Base-by-base conservation (phyloP, 108 stramenopile genomes). In the Poteriospumella lacustris region DNA sequence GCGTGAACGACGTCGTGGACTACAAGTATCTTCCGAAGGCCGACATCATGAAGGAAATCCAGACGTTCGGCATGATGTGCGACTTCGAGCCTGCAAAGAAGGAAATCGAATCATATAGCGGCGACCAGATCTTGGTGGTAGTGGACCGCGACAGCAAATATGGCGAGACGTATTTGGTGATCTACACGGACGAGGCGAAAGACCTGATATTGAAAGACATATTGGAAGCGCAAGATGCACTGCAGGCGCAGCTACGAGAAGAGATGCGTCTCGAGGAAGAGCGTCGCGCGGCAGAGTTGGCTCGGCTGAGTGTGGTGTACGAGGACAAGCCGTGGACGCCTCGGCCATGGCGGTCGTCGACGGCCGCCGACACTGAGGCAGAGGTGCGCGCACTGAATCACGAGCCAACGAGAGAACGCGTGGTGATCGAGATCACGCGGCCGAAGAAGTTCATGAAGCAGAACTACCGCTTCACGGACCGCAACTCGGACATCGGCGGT, bases 1-100 rank as follows among this genome's bases (percentile, higher is more conserved):
- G 76, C 38, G 80, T 85, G 36, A 80, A 84, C 24, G 83, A 81
- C 78, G 68, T 31, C n/a, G 70, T 75, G 5, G 3, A 29, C 47
- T 78, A 83, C 64, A 77, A 76, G 44, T 75, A 62, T 29, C 58
- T 87, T 42, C 77, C 69, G 2, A 81, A 84, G 67, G 83, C 67
- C n/a, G 79, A 58, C 19, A 40, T 84, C 19, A 40, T 85, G 0
- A 78, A 84, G 24, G 85, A 86, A 36, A 64, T 88, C n/a, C 82
- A 31, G n/a, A 68, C 69, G 44, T 59, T 80, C n/a, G 86, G 86
- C 43, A 83, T 88, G 52, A 86, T 86, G 84, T 81, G 81, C 36
- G 84, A 86, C 59, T 88, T 85, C 67, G 80, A 87, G 56, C 82
- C 82, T 31, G 83, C 82, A 33, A 85, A 85, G 84, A 79, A 80